Evolutionary conservation across 1,139 yeast genomes (phyloP).

Genomic region (Tardiomyces blankii): DNA sequence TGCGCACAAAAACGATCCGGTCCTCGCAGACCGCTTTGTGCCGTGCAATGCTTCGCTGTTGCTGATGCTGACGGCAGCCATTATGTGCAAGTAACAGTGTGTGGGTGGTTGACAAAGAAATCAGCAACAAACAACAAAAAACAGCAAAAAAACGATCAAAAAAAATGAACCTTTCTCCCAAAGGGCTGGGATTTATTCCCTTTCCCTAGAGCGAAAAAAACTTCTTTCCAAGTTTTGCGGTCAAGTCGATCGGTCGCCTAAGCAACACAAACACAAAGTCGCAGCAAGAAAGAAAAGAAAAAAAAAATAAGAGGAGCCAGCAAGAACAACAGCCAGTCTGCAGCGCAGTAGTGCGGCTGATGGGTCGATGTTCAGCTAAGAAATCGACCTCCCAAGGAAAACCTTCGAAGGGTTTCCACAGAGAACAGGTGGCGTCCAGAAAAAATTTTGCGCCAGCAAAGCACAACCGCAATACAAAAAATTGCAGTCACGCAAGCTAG

Average conservation of each 20-base stretch:
- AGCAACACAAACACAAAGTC: background rate
- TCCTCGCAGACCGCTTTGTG: background rate
- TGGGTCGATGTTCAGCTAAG: slow-evolving; percentile 1
- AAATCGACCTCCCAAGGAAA: background rate
- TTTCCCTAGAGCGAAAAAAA: too few relatives aligned
- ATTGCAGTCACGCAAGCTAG: background rate
- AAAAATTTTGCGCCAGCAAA: background rate
- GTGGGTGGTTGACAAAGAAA: too few relatives aligned
- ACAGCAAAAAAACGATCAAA: too few relatives aligned
- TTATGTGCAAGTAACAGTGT: background rate
- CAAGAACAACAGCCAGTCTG: background rate
- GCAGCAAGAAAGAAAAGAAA: background rate
- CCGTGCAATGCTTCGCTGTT: background rate
- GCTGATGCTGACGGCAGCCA: background rate
- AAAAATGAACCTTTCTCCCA: too few relatives aligned
- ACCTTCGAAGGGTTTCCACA: background rate
- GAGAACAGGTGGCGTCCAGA: background rate
- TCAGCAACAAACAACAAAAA: too few relatives aligned
- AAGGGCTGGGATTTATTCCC: too few relatives aligned
- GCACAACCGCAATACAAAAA: background rate
- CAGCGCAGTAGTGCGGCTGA: background rate
- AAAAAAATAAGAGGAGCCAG: background rate
- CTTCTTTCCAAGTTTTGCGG: too few relatives aligned
- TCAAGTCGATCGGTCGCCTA: background rate
- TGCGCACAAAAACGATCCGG: background rate